These are phyloP conservation scores for Clarireedia paspali DNA, from an alignment of 2,329 filamentous ascomycete genomes.

Conservation along the genomic window DNA sequence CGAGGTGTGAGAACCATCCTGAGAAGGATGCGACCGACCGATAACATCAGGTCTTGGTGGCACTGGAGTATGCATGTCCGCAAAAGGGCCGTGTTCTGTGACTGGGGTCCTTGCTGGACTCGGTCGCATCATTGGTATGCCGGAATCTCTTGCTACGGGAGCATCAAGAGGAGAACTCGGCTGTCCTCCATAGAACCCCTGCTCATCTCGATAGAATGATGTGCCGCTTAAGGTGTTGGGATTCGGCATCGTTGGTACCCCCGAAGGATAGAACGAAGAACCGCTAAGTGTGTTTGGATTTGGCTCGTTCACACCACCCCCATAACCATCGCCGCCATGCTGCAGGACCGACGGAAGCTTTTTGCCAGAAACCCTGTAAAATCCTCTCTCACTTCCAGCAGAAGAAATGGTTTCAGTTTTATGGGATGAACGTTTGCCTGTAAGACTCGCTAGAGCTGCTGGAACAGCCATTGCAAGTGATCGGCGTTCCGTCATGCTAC, in stretches of 20 bases:
- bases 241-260: constrained; percentile 10
- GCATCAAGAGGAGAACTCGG: constrained; percentile 28
- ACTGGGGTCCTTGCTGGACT: constrained; percentile 59
- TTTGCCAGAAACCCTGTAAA: constrained; percentile 57
- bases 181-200: constrained; percentile 33
- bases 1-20: constrained; percentile 38
- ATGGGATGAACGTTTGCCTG: constrained; percentile 28
- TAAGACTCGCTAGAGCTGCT: constrained; percentile 40
- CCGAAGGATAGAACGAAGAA: constrained; percentile 39
- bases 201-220: constrained; percentile 48
- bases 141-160: constrained; percentile 36
- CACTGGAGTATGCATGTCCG: constrained; percentile 13
- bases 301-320: constrained; percentile 33
- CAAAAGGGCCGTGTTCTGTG: constrained; percentile 43
- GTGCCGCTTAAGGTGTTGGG: constrained; percentile 38
- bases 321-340: constrained; percentile 56
- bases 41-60: constrained; percentile 27
- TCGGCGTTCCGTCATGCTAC: constrained; percentile 40
- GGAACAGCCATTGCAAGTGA: constrained; percentile 40
- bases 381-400: constrained; percentile 46
- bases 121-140: constrained; percentile 52
- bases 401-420: constrained; percentile 27
- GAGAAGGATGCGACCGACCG: constrained; percentile 36
- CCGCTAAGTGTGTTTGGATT: constrained; percentile 37
- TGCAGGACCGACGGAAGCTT: constrained; percentile 57